A percentile compares a stretch with the other conserved stretches of the same genome.
These are phyloP conservation scores for Podospora sp. DNA, from an alignment of 495 filamentous ascomycete species.

Conservation along the genomic window DNA sequence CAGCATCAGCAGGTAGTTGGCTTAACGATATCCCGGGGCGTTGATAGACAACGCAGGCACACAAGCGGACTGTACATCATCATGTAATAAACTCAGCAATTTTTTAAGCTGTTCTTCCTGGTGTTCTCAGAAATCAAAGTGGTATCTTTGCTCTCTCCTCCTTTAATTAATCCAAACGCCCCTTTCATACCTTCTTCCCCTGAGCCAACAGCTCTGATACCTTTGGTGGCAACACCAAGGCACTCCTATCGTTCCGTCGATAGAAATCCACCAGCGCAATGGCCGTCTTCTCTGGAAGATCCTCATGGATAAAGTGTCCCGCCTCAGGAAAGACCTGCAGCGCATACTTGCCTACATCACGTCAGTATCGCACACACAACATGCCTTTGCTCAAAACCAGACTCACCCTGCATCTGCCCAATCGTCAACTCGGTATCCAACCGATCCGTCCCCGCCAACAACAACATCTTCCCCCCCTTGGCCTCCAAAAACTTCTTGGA, in stretches of 20 bases:
- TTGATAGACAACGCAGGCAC: background rate
- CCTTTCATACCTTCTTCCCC: conserved; percentile 52
- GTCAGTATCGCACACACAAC: background rate
- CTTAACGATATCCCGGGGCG: background rate
- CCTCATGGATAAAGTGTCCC: conserved; percentile 96
- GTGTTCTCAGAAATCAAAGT: background rate
- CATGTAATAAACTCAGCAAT: background rate
- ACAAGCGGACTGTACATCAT: background rate
- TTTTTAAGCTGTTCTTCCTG: background rate
- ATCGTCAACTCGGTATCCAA: conserved; percentile 95
- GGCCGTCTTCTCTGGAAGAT: conserved; percentile 86
- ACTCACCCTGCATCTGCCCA: conserved; percentile 90
- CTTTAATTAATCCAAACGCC: background rate
- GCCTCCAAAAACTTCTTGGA: conserved; percentile 85
- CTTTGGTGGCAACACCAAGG: conserved; percentile 87
- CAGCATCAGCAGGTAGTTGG: background rate
- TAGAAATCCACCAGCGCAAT: conserved; percentile 86
- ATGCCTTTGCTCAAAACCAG: background rate
- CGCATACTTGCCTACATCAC: conserved; percentile 79
- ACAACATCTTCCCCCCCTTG: conserved; percentile 82
- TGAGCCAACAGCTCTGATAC: conserved; percentile 62
- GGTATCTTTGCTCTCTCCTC: background rate
- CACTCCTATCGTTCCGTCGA: conserved; percentile 81
- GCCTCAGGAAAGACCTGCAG: conserved; percentile 93
- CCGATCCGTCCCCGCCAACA: conserved; percentile 92